Conservation (phyloP, 345 rosid genomes). For the Linum tenue region DNA sequence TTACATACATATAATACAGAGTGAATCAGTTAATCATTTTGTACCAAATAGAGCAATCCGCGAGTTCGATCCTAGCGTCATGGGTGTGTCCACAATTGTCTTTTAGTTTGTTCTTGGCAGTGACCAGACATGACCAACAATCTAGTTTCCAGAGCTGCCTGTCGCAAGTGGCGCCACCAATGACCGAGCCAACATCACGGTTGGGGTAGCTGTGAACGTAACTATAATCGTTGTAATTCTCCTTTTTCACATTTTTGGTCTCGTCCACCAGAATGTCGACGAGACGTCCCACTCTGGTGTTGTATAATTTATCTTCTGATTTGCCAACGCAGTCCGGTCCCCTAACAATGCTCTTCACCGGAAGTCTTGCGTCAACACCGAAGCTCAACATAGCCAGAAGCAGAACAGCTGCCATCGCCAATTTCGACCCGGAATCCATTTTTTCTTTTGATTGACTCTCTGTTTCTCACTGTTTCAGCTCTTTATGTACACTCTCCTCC, state of each 20-base stretch:
- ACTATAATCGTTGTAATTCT: no score
- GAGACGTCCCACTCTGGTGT: background rate
- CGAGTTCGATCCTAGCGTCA: background rate
- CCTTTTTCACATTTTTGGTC: background rate
- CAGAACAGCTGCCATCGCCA: background rate
- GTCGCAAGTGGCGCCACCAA: background rate
- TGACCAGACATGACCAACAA: background rate
- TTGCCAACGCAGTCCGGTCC: background rate
- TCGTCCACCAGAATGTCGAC: background rate
- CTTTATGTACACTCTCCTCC: background rate
- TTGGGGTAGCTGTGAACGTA: background rate
- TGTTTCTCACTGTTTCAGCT: no score
- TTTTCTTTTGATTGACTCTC: background rate
- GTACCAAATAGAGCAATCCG: background rate
- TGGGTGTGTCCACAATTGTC: background rate
- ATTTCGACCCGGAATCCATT: background rate
- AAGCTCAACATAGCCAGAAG: background rate
- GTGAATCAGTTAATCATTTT: background rate
- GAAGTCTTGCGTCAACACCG: background rate
- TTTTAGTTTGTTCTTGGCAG: background rate
- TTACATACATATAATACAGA: no score
- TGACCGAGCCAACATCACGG: background rate
- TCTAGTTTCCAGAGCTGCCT: background rate
- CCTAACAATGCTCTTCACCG: background rate
- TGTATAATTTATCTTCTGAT: background rate